Conservation (phyloP, 164 flowering plant species). For the Stephania yunnanensis region DNA sequence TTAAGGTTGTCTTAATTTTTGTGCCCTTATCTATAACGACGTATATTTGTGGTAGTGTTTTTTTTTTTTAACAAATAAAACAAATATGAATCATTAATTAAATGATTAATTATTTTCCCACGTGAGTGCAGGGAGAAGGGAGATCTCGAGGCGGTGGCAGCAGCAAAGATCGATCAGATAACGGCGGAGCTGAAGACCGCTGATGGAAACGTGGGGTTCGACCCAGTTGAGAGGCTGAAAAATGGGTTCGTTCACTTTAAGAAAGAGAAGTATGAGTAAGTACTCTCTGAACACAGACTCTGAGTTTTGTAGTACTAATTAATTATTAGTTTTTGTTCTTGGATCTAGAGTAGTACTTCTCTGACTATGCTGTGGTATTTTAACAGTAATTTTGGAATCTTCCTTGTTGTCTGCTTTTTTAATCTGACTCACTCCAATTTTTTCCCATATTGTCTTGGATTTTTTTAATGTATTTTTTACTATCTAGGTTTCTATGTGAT, state of each 20-base stretch:
- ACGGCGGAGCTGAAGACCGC: conserved; percentile 47
- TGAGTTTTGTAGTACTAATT: too few relatives aligned
- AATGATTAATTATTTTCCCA: neutral
- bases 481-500: too few relatives aligned
- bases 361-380: neutral
- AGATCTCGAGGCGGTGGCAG: conserved; percentile 51
- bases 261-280: conserved; percentile 75
- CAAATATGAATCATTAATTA: too few relatives aligned
- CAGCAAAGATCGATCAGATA: conserved; percentile 60
- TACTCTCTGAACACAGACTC: neutral
- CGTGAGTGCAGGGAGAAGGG: conserved; percentile 6
- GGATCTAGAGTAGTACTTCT: neutral
- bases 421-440: neutral
- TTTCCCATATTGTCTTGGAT: neutral
- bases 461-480: too few relatives aligned
- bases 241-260: conserved; percentile 69
- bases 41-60: too few relatives aligned
- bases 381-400: conserved; percentile 2
- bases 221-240: conserved; percentile 53
- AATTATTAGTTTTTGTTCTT: too few relatives aligned
- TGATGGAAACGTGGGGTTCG: conserved; percentile 21
- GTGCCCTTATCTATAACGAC: too few relatives aligned
- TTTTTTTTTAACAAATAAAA: too few relatives aligned
- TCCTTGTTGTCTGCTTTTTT: neutral
- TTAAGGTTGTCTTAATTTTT: too few relatives aligned